phyloP scores from a whole-genome alignment of 2,329 filamentous ascomycete genomes.

The Aureobasidium sp. region DNA sequence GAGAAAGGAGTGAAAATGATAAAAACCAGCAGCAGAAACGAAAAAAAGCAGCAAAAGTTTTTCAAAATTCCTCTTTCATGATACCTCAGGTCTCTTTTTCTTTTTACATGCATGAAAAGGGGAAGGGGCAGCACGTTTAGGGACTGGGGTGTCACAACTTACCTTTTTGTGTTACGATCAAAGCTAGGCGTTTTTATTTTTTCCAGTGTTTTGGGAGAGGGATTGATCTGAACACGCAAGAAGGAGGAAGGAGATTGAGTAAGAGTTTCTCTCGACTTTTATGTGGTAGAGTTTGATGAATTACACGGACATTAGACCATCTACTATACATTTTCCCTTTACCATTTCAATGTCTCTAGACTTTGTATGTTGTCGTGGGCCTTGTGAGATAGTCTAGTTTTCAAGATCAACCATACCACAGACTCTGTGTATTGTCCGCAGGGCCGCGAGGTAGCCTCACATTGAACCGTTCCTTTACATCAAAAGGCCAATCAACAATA shows the following conservation, averaged over 20 bases:
- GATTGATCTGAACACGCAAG: not conserved
- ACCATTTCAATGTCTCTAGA: too few relatives aligned
- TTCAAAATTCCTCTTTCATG: not conserved
- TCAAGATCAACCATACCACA: too few relatives aligned
- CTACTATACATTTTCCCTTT: not conserved
- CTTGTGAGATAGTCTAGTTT: too few relatives aligned
- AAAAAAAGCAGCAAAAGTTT: conserved; percentile 11
- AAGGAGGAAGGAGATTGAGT: not conserved
- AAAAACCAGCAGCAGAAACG: conserved; percentile 2
- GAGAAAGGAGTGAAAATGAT: not conserved
- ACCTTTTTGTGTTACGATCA: conserved; percentile 4
- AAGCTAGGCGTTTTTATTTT: conserved; percentile 11
- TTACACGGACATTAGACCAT: conserved; percentile 1
- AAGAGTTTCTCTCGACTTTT: not conserved
- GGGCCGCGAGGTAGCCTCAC: too few relatives aligned
- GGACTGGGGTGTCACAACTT: not conserved
- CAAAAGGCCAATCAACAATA: too few relatives aligned
- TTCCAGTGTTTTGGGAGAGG: not conserved
- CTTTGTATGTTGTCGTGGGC: not conserved
- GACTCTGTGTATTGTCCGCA: too few relatives aligned
- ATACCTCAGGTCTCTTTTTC: not conserved
- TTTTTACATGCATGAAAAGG: not conserved
- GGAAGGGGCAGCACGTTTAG: not conserved
- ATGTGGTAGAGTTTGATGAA: not conserved
- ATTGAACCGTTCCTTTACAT: too few relatives aligned